Evolutionary conservation across 2,329 filamentous ascomycete species (phyloP).

Genomic region (Chaetomium sp.): DNA sequence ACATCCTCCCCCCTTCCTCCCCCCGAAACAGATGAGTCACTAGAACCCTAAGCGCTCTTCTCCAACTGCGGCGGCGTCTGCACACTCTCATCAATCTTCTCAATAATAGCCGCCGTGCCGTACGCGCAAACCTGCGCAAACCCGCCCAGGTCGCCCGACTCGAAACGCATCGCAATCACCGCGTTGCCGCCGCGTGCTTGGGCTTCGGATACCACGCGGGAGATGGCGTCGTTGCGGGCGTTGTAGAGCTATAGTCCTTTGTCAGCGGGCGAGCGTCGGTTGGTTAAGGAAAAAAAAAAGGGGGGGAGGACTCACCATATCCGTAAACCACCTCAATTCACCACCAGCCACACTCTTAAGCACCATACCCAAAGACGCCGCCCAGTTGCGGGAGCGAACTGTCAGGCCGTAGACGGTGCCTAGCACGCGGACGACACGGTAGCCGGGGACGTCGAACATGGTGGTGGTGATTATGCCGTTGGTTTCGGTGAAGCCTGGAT

Average conservation of each 20-base stretch:
- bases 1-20: background rate
- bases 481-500: constrained; percentile 47
- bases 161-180: constrained; percentile 52
- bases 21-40: background rate
- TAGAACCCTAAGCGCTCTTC: too few relatives aligned
- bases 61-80: constrained; percentile 26
- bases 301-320: too few relatives aligned
- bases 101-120: constrained; percentile 51
- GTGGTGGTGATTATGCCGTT: constrained; percentile 55
- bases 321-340: constrained; percentile 54
- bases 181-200: constrained; percentile 54
- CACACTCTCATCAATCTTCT: constrained; percentile 41
- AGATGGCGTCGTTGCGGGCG: constrained; percentile 53
- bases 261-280: too few relatives aligned
- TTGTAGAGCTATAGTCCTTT: constrained; percentile 39
- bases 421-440: constrained; percentile 50
- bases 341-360: constrained; percentile 52
- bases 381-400: constrained; percentile 48
- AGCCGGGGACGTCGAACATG: constrained; percentile 58
- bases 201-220: constrained; percentile 49
- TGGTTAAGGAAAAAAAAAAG: too few relatives aligned
- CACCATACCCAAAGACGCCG: constrained; percentile 48
- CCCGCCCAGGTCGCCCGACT: constrained; percentile 47
- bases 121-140: constrained; percentile 56
- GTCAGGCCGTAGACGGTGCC: constrained; percentile 44